Evolutionary conservation across 768 basidiomycete genomes (phyloP), one percentile per base, ranked within the genome.

Genomic region (Serendipita indica): DNA sequence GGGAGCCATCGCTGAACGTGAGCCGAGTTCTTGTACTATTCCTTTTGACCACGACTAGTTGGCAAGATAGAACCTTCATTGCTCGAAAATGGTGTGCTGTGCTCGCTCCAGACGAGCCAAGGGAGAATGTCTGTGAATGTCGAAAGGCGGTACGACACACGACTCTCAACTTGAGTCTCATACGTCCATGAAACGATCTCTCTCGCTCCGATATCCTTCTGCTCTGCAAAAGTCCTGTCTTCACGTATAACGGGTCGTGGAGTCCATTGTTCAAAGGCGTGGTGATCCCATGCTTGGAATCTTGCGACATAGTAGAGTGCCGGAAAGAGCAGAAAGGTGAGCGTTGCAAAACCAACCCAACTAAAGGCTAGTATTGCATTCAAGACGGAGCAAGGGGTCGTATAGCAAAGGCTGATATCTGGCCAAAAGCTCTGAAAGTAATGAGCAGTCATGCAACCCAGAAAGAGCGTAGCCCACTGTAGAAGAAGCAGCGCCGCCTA

Each of bases 51-150:
- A n/a, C n/a, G n/a, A n/a, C n/a, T n/a, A n/a, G n/a, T n/a, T n/a
- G n/a, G n/a, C n/a, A 43, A 25, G n/a, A 43, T 43, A 25, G 41
- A 43, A 43, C 18, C 18, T 6, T n/a, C 5, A 25, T n/a, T n/a
- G 41, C 7, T 37, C 12, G 10, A 18, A 37, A 10, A 37, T 37
- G 10, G n/a, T 43, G 12, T 16, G 10, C 10, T 16, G 22, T 10
- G n/a, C 22, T 54, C 22, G 49, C 49, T 54, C 32, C 25, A 54
- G 32, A 16, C 32, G 49, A 54, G 49, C 49, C 49, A 54, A 3
- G 49, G 49, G 22, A 54, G 22, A 7, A 54, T 16, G 25, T 27
- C 49, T 7, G 22, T 54, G 10, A 54, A 28, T 18, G 49, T 22
- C 7, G 49, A 54, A 16, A 54, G 10, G 10, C 32, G 49, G 30